A percentile compares a stretch with the other conserved stretches of the same genome.
Evolutionary conservation across 176 grass and related monocot species (phyloP).

Genomic region (Triticum turgidum): DNA sequence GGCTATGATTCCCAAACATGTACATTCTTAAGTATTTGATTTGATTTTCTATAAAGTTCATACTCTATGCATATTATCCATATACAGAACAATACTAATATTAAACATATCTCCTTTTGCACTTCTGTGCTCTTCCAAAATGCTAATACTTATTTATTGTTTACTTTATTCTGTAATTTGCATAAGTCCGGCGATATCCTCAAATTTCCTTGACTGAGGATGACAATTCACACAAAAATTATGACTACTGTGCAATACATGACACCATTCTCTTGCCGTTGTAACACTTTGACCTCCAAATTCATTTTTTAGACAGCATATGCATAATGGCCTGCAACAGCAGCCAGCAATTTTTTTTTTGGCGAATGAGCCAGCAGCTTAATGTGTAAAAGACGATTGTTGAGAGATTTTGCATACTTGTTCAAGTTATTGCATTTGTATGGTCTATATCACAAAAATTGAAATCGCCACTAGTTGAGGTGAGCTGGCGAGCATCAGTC

Average conservation of each 20-base stretch:
- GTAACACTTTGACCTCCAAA: background rate
- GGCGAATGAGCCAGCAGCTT: background rate
- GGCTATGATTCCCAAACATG: slow-evolving; percentile 10
- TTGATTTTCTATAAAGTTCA: slow-evolving; percentile 4
- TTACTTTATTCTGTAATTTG: slow-evolving; percentile 5
- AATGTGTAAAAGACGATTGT: background rate
- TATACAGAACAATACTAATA: background rate
- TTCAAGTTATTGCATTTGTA: background rate
- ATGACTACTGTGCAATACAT: background rate
- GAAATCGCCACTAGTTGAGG: background rate
- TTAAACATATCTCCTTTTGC: slow-evolving; percentile 12
- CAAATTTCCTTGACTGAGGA: background rate
- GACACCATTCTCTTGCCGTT: background rate
- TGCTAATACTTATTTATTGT: background rate
- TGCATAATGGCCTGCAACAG: background rate
- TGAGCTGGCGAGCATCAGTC: background rate
- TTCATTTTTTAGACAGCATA: background rate
- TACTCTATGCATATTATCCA: slow-evolving; percentile 7
- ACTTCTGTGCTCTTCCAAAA: background rate
- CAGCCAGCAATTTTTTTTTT: background rate
- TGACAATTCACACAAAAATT: background rate
- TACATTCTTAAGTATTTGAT: background rate
- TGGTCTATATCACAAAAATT: background rate
- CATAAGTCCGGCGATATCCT: background rate
- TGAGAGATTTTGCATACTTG: background rate